phyloP scores from a whole-genome alignment of 257 asterid genomes.

The Fraxinus quadrangulata region DNA sequence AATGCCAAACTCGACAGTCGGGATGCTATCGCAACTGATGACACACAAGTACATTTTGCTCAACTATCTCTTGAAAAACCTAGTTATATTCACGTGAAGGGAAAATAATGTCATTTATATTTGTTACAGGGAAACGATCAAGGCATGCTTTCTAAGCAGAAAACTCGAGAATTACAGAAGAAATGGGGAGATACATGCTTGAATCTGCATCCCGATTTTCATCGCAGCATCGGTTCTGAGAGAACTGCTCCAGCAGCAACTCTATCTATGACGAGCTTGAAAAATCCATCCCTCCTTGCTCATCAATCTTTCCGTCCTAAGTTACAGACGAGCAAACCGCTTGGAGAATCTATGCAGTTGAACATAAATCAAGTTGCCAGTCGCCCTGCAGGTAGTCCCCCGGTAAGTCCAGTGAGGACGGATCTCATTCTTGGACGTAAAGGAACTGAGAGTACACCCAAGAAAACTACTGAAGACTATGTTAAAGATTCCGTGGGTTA shows the following conservation, averaged over 20 bases:
- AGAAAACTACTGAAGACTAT: conserved; percentile 38
- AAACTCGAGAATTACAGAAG: conserved; percentile 64
- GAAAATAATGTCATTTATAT: conserved; percentile 14
- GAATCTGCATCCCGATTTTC: conserved; percentile 68
- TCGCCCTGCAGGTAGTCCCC: conserved; percentile 44
- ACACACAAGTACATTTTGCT: conserved; percentile 43
- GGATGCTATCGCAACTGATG: conserved; percentile 43
- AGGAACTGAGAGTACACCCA: conserved; percentile 33
- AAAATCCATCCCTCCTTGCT: conserved; percentile 50
- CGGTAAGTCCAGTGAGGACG: conserved; percentile 76
- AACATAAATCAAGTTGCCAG: conserved; percentile 38
- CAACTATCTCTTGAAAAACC: not conserved
- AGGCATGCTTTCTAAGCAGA: conserved; percentile 52
- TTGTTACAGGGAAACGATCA: conserved; percentile 54
- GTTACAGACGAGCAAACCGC: conserved; percentile 42
- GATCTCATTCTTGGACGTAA: conserved; percentile 76
- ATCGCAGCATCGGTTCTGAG: conserved; percentile 38
- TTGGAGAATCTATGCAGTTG: conserved; percentile 58
- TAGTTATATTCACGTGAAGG: not conserved
- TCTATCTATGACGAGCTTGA: conserved; percentile 46
- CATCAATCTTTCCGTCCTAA: conserved; percentile 58
- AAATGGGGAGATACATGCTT: conserved; percentile 76
- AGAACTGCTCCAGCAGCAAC: conserved; percentile 34
- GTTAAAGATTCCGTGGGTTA: conserved; percentile 68
- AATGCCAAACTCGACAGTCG: conserved; percentile 48